Evolutionary conservation across 306 rosid species (phyloP).

Genomic region (Pachyrhizus erosus): DNA sequence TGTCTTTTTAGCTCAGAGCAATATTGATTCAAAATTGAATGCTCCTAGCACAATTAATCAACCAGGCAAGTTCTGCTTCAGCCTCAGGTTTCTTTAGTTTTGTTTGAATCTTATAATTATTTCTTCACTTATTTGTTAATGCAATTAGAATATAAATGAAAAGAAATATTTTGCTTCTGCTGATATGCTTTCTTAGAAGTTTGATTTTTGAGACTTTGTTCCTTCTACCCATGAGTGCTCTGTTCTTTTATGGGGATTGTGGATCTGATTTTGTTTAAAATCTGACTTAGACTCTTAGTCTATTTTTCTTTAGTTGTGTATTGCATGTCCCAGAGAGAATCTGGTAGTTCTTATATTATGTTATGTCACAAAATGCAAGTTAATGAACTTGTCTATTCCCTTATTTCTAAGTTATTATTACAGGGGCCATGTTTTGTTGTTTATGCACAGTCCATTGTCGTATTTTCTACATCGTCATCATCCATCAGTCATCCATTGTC

Average conservation of each 20-base stretch:
- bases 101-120: not conserved
- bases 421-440: not conserved
- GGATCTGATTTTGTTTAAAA: constrained; percentile 12
- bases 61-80: constrained; percentile 57
- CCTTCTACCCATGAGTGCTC: not conserved
- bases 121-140: constrained; percentile 1
- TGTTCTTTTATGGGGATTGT: constrained; percentile 1
- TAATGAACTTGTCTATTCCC: not conserved
- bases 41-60: constrained; percentile 55
- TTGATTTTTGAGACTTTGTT: not conserved
- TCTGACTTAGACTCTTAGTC: constrained; percentile 11
- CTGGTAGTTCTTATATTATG: not conserved
- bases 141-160: not conserved
- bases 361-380: not conserved
- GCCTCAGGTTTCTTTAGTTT: constrained; percentile 1
- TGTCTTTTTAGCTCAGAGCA: constrained; percentile 66
- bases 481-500: not conserved
- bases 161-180: not conserved
- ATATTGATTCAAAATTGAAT: constrained; percentile 58
- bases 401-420: not conserved
- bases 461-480: not conserved
- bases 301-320: too few relatives aligned
- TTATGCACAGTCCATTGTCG: not conserved
- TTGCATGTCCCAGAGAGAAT: not conserved
- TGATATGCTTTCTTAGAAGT: not conserved